These are phyloP conservation scores for Arxiozyma telluris DNA, from an alignment of 1,139 yeast genomes.

Conservation along the genomic window DNA sequence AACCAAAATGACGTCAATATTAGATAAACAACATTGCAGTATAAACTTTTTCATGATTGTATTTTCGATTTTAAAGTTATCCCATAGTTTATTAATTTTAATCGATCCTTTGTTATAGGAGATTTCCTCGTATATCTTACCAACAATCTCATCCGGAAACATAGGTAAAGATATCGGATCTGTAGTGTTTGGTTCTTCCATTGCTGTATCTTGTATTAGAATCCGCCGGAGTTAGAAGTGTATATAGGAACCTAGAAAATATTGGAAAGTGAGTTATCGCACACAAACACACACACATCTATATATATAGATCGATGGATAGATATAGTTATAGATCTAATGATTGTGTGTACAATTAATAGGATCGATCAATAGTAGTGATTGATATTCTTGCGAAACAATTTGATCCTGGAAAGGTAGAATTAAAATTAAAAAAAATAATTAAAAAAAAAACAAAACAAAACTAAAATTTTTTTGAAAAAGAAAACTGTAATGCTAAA, in stretches of 20 bases:
- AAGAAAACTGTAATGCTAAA: too few species aligned
- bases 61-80: neutral
- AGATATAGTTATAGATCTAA: too few species aligned
- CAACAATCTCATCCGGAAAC: slow-evolving; percentile 27
- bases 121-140: slow-evolving; percentile 22
- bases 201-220: neutral
- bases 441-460: too few species aligned
- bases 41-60: slow-evolving; percentile 5
- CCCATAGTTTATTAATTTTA: slow-evolving; percentile 3
- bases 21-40: slow-evolving; percentile 4
- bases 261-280: neutral
- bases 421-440: too few species aligned
- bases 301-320: too few species aligned
- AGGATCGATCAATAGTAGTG: neutral
- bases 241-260: neutral
- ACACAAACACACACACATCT: neutral
- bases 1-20: neutral
- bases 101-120: slow-evolving; percentile 24
- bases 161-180: slow-evolving; percentile 1
- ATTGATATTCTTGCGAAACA: neutral
- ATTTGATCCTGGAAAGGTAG: neutral
- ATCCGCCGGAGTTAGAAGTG: neutral
- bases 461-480: too few species aligned
- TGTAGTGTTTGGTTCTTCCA: neutral
- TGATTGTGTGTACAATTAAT: too few species aligned